A percentile compares a stretch with the other conserved stretches of the same genome.
Evolutionary conservation across 805 yeast species (phyloP).

Genomic region (Ogataea siamensis): DNA sequence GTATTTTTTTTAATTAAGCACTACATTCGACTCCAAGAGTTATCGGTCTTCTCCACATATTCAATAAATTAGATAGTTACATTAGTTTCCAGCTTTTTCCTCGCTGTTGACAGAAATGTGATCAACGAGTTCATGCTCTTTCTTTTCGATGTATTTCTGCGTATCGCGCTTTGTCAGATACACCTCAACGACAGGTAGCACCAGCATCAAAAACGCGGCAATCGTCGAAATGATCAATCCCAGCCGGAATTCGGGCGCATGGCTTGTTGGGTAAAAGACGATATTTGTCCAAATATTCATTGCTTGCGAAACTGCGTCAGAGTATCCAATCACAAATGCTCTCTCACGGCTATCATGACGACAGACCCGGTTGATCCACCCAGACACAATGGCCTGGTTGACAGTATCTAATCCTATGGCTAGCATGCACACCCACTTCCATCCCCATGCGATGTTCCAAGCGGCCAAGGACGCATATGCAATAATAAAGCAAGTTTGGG

Average conservation of each 20-base stretch:
- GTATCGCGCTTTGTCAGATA: slow-evolving; percentile 32
- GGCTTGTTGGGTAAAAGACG: slow-evolving; percentile 40
- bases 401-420: slow-evolving; percentile 36
- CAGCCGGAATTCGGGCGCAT: slow-evolving; percentile 39
- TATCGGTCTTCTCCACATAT: neutral
- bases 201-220: slow-evolving; percentile 37
- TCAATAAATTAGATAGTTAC: neutral
- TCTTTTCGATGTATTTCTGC: slow-evolving; percentile 15
- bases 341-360: slow-evolving; percentile 60
- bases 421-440: slow-evolving; percentile 40
- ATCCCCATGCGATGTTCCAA: slow-evolving; percentile 41
- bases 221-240: slow-evolving; percentile 39
- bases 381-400: slow-evolving; percentile 41
- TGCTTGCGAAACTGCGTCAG: slow-evolving; percentile 39
- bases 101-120: slow-evolving; percentile 1
- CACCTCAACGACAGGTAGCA: slow-evolving; percentile 33
- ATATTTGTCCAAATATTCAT: slow-evolving; percentile 47
- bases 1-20: too few species aligned
- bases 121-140: slow-evolving; percentile 13
- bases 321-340: slow-evolving; percentile 52
- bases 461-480: slow-evolving; percentile 39
- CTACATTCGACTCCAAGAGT: too few species aligned
- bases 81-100: slow-evolving; percentile 1
- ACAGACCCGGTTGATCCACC: slow-evolving; percentile 39
- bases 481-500: slow-evolving; percentile 35